Evolutionary conservation across 2,329 filamentous ascomycete species (phyloP).

Genomic region (Orbilia blumenaviensis): DNA sequence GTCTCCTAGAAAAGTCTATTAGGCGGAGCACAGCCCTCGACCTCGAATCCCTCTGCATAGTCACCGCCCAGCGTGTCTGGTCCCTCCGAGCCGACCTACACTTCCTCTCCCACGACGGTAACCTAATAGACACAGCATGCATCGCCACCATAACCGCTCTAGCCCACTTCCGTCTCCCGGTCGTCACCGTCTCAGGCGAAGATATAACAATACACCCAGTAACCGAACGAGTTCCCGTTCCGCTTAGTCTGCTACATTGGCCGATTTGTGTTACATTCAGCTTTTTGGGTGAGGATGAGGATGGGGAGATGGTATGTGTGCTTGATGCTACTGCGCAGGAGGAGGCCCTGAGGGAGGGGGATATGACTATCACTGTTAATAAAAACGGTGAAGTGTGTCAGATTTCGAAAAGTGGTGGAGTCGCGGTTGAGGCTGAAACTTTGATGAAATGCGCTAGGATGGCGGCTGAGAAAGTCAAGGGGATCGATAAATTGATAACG

Average conservation of each 20-base stretch:
- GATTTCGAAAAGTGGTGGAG: conserved; percentile 87
- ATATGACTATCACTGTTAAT: conserved; percentile 85
- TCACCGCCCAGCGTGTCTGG: conserved; percentile 91
- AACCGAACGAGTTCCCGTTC: conserved; percentile 87
- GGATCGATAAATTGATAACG: conserved; percentile 78
- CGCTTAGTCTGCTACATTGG: conserved; percentile 88
- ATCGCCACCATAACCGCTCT: conserved; percentile 87
- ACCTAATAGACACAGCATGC: conserved; percentile 84
- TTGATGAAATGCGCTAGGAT: conserved; percentile 79
- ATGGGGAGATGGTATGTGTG: conserved; percentile 71
- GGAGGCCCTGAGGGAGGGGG: conserved; percentile 77
- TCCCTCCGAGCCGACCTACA: conserved; percentile 90
- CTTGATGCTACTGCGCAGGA: conserved; percentile 78
- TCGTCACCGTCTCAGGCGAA: conserved; percentile 85
- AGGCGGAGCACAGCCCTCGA: conserved; percentile 91
- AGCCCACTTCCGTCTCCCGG: conserved; percentile 88
- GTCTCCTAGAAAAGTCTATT: conserved; percentile 91
- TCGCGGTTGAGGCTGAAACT: conserved; percentile 78
- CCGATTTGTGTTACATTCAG: conserved; percentile 91
- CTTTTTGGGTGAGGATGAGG: conserved; percentile 71
- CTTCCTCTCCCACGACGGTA: conserved; percentile 88
- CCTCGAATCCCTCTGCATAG: conserved; percentile 92
- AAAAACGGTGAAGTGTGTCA: conserved; percentile 89
- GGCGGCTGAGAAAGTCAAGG: conserved; percentile 81
- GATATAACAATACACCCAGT: conserved; percentile 83